Evolutionary conservation across 2,329 filamentous ascomycete genomes (phyloP).

Genomic region (Penicillium sp.): DNA sequence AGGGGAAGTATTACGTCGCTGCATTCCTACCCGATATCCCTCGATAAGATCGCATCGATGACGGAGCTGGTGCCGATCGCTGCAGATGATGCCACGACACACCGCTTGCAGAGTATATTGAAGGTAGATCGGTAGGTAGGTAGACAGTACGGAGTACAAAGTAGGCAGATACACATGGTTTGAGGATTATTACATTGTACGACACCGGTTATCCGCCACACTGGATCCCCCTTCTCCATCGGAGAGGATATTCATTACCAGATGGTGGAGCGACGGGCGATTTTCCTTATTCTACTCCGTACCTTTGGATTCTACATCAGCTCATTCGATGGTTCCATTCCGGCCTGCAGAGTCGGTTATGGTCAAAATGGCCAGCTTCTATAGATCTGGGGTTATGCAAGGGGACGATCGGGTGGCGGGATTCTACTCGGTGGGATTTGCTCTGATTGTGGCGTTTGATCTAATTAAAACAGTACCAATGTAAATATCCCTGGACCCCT

Average conservation of each 20-base stretch:
- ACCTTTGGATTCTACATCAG: no score
- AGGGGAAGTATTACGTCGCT: not conserved
- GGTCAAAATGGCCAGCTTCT: no score
- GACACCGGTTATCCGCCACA: not conserved
- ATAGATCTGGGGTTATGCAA: no score
- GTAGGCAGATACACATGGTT: no score
- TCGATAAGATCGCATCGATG: constrained; percentile 6
- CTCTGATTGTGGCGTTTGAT: constrained; percentile 1
- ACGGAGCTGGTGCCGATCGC: constrained; percentile 9
- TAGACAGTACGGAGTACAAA: no score
- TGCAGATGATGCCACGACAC: constrained; percentile 17
- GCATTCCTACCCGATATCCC: not conserved
- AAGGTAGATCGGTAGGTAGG: no score
- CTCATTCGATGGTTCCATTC: constrained; percentile 10
- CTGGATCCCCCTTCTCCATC: constrained; percentile 2
- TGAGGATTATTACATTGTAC: constrained; percentile 4
- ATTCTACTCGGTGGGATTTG: not conserved
- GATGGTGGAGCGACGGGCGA: constrained; percentile 9
- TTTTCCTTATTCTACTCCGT: constrained; percentile 1
- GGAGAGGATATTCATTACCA: constrained; percentile 7
- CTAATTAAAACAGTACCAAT: no score
- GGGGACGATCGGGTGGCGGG: no score
- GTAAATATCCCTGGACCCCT: not conserved
- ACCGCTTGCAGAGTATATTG: constrained; percentile 24
- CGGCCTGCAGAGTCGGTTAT: no score